Evolutionary conservation across 805 yeast genomes (phyloP), one percentile per base, ranked within the genome.

Genomic region (Pichia nanzhaoensis): DNA sequence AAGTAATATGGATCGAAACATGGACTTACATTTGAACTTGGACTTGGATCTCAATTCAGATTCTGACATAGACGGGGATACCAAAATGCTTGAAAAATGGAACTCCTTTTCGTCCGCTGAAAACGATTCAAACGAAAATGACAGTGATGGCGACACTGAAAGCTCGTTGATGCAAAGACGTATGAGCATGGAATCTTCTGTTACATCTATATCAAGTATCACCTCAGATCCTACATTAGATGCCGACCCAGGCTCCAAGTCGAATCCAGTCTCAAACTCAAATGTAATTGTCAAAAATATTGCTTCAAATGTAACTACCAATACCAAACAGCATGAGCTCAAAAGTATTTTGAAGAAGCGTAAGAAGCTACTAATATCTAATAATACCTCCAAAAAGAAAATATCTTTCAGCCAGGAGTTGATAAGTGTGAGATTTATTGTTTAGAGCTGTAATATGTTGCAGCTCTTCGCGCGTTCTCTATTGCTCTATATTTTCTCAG

Each of bases 271-370:
- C 28, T 24, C 28, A 6, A 24, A 24, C 28, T 24, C 28, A 6
- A 10, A 24, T 24, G 28, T 10, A 6, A 24, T 6, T 7, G 6
- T 24, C 10, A 24, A 24, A 24, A 24, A 10, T 24, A 24, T 10
- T 6, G 28, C 24, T 8, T 18, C 17, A 19, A 31, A 10, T 3
- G 28, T 10, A 24, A 7, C 28, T 24, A 24, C 28, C 6, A 24
- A 24, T 24, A n/a, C n/a, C 24, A 36, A 13, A 37, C 34, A 36
- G 22, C 21, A 24, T 24, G 28, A 24, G 28, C 28, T 44, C 17
- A 44, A 38, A 36, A 10, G 43, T 35, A 44, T 44, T 19, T 30
- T 44, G 17, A 44, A 44, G n/a, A 44, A 44, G 13, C 33, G 47
- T 3, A 34, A n/a, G 17, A 44, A 34, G 21, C 13, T 35, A 18